A percentile compares a stretch with the other conserved stretches of the same genome.
Conservation (phyloP, 2,329 filamentous ascomycete genomes). For the Macrophomina tecta region DNA sequence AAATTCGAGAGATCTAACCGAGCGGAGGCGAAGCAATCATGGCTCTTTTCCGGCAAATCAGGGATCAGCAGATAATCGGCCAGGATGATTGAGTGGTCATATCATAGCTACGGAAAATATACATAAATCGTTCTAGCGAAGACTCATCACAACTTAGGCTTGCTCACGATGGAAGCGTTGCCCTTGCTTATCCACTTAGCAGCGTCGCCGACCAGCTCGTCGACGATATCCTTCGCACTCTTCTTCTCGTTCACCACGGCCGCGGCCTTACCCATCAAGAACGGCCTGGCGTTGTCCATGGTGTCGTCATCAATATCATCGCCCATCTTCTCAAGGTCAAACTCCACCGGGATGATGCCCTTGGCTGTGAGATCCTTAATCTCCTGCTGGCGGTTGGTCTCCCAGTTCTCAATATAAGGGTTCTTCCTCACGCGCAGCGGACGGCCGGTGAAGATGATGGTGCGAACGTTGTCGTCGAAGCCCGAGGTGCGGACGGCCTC, state of each 20-base stretch:
- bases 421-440: slow-evolving; percentile 94
- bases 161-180: slow-evolving; percentile 62
- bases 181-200: slow-evolving; percentile 72
- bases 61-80: not conserved
- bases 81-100: not conserved
- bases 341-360: slow-evolving; percentile 91
- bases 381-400: slow-evolving; percentile 85
- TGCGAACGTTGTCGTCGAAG: slow-evolving; percentile 95
- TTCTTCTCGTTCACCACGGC: slow-evolving; percentile 94
- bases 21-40: not conserved
- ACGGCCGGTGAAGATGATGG: slow-evolving; percentile 97
- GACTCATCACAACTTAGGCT: slow-evolving; percentile 42
- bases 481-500: slow-evolving; percentile 90
- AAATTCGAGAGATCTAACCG: not conserved
- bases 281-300: slow-evolving; percentile 89
- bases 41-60: not conserved
- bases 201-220: slow-evolving; percentile 89
- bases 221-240: slow-evolving; percentile 87
- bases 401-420: slow-evolving; percentile 94
- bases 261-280: slow-evolving; percentile 95
- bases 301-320: slow-evolving; percentile 75
- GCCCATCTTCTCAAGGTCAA: slow-evolving; percentile 85
- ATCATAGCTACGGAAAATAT: not conserved
- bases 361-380: slow-evolving; percentile 90
- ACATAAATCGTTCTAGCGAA: not conserved